These are phyloP conservation scores for Xylaria sp. DNA, from an alignment of 2,329 filamentous ascomycete genomes.

Conservation along the genomic window DNA sequence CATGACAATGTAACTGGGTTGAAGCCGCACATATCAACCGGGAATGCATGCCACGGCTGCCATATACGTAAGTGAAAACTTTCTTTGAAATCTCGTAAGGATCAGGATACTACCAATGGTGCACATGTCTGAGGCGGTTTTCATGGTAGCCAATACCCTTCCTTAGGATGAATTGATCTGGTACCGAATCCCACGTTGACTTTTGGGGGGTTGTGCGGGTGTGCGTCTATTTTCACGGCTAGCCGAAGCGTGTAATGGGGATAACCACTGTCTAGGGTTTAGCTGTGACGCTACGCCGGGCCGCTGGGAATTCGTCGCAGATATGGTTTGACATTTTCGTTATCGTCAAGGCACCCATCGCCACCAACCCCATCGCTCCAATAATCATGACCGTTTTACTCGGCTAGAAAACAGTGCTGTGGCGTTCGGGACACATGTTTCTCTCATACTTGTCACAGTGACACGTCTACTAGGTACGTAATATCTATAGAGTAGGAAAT, in stretches of 20 bases:
- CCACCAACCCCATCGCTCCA: constrained; percentile 23
- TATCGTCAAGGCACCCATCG: constrained; percentile 23
- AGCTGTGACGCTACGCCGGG: constrained; percentile 31
- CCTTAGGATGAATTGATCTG: constrained; percentile 16
- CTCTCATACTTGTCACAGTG: constrained; percentile 31
- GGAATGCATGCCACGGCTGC: background rate
- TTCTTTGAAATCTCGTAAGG: background rate
- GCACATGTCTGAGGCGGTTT: constrained; percentile 15
- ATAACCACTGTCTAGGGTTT: constrained; percentile 3
- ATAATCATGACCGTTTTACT: constrained; percentile 22
- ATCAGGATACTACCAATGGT: constrained; percentile 16
- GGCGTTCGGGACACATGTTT: constrained; percentile 16
- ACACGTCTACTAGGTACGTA: background rate
- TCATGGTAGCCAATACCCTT: constrained; percentile 1
- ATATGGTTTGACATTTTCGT: constrained; percentile 18
- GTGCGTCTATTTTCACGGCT: constrained; percentile 25
- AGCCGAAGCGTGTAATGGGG: constrained; percentile 15
- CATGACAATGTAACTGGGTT: background rate
- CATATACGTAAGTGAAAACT: background rate
- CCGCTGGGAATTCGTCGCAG: constrained; percentile 26
- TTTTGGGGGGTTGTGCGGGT: constrained; percentile 23
- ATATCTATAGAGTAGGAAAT: constrained; percentile 8
- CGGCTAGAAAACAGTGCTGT: constrained; percentile 22
- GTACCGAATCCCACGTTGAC: constrained; percentile 27
- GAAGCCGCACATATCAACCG: constrained; percentile 16